A percentile compares a stretch with the other conserved stretches of the same genome.
These are phyloP conservation scores for Eucalyptus viminalis DNA, from an alignment of 345 rosid species.

Conservation along the genomic window DNA sequence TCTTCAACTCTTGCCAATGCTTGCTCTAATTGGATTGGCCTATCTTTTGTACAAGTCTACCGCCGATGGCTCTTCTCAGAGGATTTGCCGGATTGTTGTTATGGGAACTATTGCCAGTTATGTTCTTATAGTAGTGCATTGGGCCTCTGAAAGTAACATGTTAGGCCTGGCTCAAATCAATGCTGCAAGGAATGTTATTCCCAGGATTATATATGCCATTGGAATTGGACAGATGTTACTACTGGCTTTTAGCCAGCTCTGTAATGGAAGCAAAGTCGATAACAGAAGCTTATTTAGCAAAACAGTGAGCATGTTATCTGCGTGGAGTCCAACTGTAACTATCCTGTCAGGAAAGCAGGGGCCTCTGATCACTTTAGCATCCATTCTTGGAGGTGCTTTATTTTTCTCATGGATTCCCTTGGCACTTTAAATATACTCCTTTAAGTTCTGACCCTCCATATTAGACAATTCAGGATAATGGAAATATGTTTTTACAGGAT, in stretches of 20 bases:
- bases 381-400: conserved; percentile 50
- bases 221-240: conserved; percentile 51
- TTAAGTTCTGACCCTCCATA: neutral
- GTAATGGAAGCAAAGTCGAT: conserved; percentile 5
- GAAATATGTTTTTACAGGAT: conserved; percentile 32
- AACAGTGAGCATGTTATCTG: conserved; percentile 46
- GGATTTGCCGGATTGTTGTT: conserved; percentile 32
- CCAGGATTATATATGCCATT: conserved; percentile 37
- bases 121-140: conserved; percentile 59
- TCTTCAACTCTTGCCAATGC: conserved; percentile 42
- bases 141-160: conserved; percentile 51
- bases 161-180: conserved; percentile 15
- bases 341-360: conserved; percentile 82
- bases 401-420: neutral
- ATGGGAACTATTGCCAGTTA: conserved; percentile 45
- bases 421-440: neutral
- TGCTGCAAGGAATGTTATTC: conserved; percentile 34
- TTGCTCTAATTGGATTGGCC: conserved; percentile 31
- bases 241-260: conserved; percentile 17
- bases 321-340: conserved; percentile 69
- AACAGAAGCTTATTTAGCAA: conserved; percentile 15
- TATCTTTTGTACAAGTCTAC: conserved; percentile 23
- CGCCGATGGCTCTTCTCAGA: conserved; percentile 4
- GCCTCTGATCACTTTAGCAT: conserved; percentile 56
- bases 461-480: neutral